Conservation (phyloP, 345 rosid genomes). For the Clausena lansium region DNA sequence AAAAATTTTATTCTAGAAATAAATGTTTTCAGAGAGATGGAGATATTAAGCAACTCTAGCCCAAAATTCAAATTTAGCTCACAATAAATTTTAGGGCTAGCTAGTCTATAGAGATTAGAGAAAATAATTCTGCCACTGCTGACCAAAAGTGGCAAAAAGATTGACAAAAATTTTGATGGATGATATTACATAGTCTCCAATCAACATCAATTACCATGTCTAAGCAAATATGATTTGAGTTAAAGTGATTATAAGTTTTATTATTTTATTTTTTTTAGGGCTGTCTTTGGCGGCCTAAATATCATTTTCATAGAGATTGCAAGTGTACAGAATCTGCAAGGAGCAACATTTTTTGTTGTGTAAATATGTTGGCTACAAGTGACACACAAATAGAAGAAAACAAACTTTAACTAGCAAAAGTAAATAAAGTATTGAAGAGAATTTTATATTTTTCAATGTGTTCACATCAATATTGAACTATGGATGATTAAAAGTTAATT, state of each 20-base stretch:
- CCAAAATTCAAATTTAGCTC: not conserved
- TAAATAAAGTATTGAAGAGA: not conserved
- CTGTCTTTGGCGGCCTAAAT: not conserved
- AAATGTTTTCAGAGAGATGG: not conserved
- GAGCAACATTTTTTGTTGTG: not conserved
- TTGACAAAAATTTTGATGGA: not conserved
- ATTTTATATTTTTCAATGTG: not conserved
- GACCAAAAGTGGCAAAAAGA: constrained; percentile 17
- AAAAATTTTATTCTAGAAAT: not conserved
- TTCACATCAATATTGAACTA: not conserved
- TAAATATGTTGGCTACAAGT: not conserved
- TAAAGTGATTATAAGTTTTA: not conserved
- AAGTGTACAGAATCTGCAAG: not conserved
- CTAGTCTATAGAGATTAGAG: constrained; percentile 1
- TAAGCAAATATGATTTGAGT: constrained; percentile 4
- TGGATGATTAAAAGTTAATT: not conserved
- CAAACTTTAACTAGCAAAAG: not conserved
- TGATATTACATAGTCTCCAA: constrained; percentile 10
- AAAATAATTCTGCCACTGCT: not conserved
- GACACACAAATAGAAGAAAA: not conserved
- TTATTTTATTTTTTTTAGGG: no score
- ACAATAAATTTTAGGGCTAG: not conserved
- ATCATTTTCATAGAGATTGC: not conserved
- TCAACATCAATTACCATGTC: constrained; percentile 28
- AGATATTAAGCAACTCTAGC: not conserved